These are phyloP conservation scores for Talaromyces thailandensis DNA, from an alignment of 495 filamentous ascomycete species.

Conservation along the genomic window DNA sequence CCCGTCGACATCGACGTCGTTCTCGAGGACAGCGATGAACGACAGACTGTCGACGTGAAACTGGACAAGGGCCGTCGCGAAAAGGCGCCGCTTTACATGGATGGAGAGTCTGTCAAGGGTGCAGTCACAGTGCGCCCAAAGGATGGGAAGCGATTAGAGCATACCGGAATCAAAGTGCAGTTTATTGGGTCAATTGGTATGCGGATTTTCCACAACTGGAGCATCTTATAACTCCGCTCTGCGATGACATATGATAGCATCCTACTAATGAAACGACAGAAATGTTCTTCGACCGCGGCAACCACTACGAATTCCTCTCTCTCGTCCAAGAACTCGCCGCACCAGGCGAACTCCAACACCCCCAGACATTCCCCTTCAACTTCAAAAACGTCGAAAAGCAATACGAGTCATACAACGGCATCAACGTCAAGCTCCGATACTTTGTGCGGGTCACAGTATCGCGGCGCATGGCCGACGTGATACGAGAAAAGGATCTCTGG, in stretches of 20 bases:
- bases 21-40: conserved; percentile 87
- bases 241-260: neutral
- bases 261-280: conserved; percentile 39
- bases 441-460: conserved; percentile 96
- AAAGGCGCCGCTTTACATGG: conserved; percentile 93
- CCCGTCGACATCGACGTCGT: conserved; percentile 98
- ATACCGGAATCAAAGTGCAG: conserved; percentile 99
- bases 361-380: conserved; percentile 98
- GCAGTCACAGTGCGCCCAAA: conserved; percentile 91
- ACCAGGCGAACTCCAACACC: conserved; percentile 94
- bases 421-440: conserved; percentile 98
- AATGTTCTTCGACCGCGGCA: conserved; percentile 99
- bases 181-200: conserved; percentile 97
- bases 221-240: neutral
- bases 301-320: conserved; percentile 98
- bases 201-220: neutral
- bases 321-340: conserved; percentile 92
- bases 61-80: conserved; percentile 94
- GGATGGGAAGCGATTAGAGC: conserved; percentile 95
- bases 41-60: conserved; percentile 93
- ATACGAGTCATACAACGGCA: conserved; percentile 99
- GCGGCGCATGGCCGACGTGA: conserved; percentile 91
- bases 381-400: conserved; percentile 99
- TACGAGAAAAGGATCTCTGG: conserved; percentile 99
- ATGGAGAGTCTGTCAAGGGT: conserved; percentile 96